Evolutionary conservation across 345 rosid genomes (phyloP), one percentile per base, ranked within the genome.

Genomic region (Balakata baccata): DNA sequence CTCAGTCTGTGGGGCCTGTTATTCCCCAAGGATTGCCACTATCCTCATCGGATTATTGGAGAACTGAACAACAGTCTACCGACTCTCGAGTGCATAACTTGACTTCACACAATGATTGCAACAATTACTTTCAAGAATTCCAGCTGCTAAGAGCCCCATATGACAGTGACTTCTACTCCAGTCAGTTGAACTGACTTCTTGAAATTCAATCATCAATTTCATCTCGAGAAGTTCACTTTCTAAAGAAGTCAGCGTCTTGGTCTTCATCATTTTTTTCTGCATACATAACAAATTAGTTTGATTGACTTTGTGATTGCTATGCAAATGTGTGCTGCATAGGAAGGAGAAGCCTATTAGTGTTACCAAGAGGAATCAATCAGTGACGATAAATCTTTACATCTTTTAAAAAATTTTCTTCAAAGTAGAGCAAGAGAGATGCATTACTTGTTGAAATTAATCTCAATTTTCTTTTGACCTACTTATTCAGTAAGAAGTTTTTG

Each of bases 91-190:
- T 81, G 63, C 81, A 83, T 57, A 7, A 72, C 57, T 56, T 67
- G 57, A 23, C 81, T 50, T 60, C 76, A 46, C 76, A 81, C 23
- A 64, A 75, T 58, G 82, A 75, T 49, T 71, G 79, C 23, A 71
- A 63, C 75, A 74, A 67, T 69, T 87, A 78, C 78, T 77, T 74
- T 53, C 90, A 76, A 74, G 87, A 85, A 80, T 78, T 81, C 77
- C 87, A 64, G 71, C 82, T 76, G 69, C 72, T 78, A 53, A 76
- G 80, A 72, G 61, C 73, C 46, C 79, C 86, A 1, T 84, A 82
- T 50, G 89, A 87, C 23, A 39, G 52, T 29, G 81, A 74, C 80
- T 88, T 81, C 72, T 82, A 82, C 78, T 75, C 84, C 68, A 81
- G 73, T 68, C 84, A 80, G 56, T 64, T 87, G 74, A 85, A 84